Percentiles rank a stretch among this genome's conserved stretches.
phyloP scores from a whole-genome alignment of 2,329 filamentous ascomycete species.

The Xylaria sp. region DNA sequence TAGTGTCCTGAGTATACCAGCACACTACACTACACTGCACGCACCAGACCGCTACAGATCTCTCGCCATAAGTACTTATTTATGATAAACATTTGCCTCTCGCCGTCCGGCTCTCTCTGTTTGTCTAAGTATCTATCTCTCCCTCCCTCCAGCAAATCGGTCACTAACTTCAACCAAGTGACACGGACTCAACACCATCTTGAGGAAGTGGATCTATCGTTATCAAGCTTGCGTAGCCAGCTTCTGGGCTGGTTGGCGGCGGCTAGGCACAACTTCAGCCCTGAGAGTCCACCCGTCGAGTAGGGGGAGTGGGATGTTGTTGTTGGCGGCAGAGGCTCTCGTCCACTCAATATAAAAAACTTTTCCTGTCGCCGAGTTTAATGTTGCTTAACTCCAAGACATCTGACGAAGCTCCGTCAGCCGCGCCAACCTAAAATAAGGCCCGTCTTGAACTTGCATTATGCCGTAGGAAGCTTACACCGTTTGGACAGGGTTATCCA shows the following conservation, averaged over 20 bases:
- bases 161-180: conserved; percentile 19
- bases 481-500: conserved; percentile 8
- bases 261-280: conserved; percentile 27
- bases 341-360: conserved; percentile 5
- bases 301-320: neutral
- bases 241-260: conserved; percentile 17
- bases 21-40: neutral
- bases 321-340: neutral
- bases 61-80: neutral
- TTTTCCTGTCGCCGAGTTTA: neutral
- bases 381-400: conserved; percentile 4
- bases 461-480: neutral
- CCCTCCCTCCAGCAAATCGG: neutral
- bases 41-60: neutral
- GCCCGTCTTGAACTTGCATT: conserved; percentile 12
- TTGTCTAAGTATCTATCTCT: too few relatives aligned
- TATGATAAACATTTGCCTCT: conserved; percentile 2
- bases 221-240: conserved; percentile 8
- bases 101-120: conserved; percentile 8
- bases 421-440: conserved; percentile 3
- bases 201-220: conserved; percentile 13
- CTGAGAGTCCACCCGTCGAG: conserved; percentile 20
- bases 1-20: neutral
- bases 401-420: neutral
- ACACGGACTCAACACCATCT: conserved; percentile 23